Percentiles rank a stretch among this genome's conserved stretches.
These are phyloP conservation scores for Fusarium nelsonii DNA, from an alignment of 2,329 filamentous ascomycete species.

Conservation along the genomic window DNA sequence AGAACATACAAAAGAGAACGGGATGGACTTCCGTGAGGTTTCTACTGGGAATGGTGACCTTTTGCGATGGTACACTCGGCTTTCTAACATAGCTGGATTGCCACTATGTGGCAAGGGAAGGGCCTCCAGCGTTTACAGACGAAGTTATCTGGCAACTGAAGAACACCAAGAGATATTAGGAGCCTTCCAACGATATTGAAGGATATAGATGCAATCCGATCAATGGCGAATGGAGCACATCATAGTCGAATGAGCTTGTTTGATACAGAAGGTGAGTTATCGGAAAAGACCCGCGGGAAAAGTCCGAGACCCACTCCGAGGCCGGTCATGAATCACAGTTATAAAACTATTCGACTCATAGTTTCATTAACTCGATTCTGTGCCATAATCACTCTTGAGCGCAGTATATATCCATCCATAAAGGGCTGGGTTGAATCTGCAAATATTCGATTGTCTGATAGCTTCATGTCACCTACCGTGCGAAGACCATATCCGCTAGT, in stretches of 20 bases:
- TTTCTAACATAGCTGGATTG: neutral
- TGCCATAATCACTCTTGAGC: no score
- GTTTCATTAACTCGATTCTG: no score
- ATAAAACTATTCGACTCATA: no score
- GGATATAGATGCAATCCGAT: no score
- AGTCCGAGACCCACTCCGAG: neutral
- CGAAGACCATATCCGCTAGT: no score
- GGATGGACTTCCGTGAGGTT: neutral
- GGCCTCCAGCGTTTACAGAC: neutral
- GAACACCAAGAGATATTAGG: neutral
- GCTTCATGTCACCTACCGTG: no score
- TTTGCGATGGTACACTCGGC: neutral
- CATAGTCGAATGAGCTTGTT: no score
- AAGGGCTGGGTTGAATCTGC: no score
- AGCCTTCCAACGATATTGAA: no score
- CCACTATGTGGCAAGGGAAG: neutral
- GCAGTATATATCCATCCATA: no score
- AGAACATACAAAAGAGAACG: fast-evolving
- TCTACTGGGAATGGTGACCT: neutral
- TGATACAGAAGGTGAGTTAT: neutral
- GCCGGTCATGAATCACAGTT: neutral
- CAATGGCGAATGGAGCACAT: no score
- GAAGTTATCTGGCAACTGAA: neutral
- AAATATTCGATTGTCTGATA: no score
- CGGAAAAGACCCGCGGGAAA: neutral